These are phyloP conservation scores for Candida railenensis DNA, from an alignment of 805 yeast species.

Conservation along the genomic window DNA sequence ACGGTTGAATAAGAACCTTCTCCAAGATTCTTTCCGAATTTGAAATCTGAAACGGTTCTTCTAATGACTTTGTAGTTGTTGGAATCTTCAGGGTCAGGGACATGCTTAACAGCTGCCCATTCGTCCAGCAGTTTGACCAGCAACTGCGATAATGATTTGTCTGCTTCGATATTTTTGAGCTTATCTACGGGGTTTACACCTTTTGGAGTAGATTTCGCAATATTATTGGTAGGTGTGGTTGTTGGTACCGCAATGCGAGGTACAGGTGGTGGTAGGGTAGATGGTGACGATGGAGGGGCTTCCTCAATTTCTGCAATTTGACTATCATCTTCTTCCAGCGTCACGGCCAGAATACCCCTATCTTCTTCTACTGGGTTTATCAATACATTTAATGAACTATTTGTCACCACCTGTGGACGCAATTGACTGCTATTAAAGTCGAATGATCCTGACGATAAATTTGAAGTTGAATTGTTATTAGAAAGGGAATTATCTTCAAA, in stretches of 20 bases:
- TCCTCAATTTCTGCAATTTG: too few relatives aligned
- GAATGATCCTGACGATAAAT: slow-evolving; percentile 5
- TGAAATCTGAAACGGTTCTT: slow-evolving; percentile 40
- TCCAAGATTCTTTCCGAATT: slow-evolving; percentile 41
- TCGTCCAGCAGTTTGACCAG: slow-evolving; percentile 2
- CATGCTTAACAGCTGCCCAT: slow-evolving; percentile 27
- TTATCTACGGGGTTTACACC: too few relatives aligned
- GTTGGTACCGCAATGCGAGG: neutral
- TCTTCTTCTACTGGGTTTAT: neutral
- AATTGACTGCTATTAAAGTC: slow-evolving; percentile 24
- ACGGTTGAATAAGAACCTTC: slow-evolving; percentile 49
- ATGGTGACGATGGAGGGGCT: neutral
- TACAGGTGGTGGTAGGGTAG: neutral
- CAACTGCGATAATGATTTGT: neutral
- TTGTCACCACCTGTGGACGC: slow-evolving; percentile 26
- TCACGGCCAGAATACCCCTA: neutral
- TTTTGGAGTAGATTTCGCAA: too few relatives aligned
- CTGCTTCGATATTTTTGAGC: neutral
- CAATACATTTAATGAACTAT: slow-evolving; percentile 36
- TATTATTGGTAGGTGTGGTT: neutral
- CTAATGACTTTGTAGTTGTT: slow-evolving; percentile 25
- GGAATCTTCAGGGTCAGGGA: slow-evolving; percentile 13
- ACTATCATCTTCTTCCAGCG: neutral
- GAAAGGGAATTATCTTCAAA: neutral
- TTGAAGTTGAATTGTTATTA: neutral